Conservation (phyloP, 192 early-diverging fungal species). For the Coemansia sp. region DNA sequence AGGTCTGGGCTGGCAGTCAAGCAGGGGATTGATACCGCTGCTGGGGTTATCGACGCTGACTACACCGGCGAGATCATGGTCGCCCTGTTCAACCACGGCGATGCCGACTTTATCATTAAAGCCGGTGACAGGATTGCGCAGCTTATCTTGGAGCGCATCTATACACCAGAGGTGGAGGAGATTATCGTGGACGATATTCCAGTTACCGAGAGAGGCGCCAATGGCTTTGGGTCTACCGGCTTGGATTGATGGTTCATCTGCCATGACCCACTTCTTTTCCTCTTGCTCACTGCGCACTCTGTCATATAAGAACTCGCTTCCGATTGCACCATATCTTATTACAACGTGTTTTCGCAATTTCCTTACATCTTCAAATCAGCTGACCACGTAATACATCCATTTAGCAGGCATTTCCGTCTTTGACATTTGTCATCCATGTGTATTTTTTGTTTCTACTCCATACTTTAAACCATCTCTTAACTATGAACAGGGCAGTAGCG, state of each 20-base stretch:
- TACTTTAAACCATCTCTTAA: background rate
- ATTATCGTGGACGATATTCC: slow-evolving; percentile 57
- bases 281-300: background rate
- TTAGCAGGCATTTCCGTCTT: background rate
- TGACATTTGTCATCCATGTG: background rate
- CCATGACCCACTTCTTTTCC: background rate
- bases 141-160: slow-evolving; percentile 86
- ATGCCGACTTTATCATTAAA: slow-evolving; percentile 68
- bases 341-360: background rate
- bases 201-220: slow-evolving; percentile 59
- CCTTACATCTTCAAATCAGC: no score
- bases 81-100: slow-evolving; percentile 86
- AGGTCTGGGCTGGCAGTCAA: slow-evolving; percentile 89
- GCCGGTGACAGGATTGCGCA: slow-evolving; percentile 96
- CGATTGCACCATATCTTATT: no score
- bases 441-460: background rate
- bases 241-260: background rate
- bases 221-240: slow-evolving; percentile 75
- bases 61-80: slow-evolving; percentile 87
- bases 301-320: background rate
- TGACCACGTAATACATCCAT: background rate
- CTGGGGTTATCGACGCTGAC: slow-evolving; percentile 91
- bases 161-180: slow-evolving; percentile 75
- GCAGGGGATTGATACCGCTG: slow-evolving; percentile 84
- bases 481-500: slow-evolving; percentile 28